A percentile compares a stretch with the other conserved stretches of the same genome.
phyloP scores from a whole-genome alignment of 2,329 filamentous ascomycete species.

The Xylariaceae sp. region DNA sequence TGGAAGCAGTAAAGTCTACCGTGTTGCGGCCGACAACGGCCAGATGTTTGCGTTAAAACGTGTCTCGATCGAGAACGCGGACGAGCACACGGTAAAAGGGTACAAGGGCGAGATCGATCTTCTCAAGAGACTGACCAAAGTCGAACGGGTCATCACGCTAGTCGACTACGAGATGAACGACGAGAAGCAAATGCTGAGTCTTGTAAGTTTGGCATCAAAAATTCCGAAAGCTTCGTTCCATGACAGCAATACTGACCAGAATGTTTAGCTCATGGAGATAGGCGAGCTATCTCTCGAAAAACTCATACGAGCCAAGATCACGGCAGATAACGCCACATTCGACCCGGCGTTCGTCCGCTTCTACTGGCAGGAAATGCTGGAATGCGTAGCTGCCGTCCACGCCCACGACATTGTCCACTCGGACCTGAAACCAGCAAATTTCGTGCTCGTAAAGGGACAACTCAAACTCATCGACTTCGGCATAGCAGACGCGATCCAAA shows the following conservation, averaged over 20 bases:
- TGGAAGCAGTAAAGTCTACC: slow-evolving; percentile 90
- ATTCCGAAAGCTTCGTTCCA: background rate
- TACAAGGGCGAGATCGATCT: slow-evolving; percentile 96
- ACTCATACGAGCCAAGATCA: slow-evolving; percentile 68
- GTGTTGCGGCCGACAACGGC: slow-evolving; percentile 94
- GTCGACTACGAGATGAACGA: slow-evolving; percentile 93
- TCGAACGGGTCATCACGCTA: slow-evolving; percentile 84
- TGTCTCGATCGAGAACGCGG: slow-evolving; percentile 83
- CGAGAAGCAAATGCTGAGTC: slow-evolving; percentile 79
- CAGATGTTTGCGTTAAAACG: slow-evolving; percentile 92
- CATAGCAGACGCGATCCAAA: slow-evolving; percentile 94
- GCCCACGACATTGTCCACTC: slow-evolving; percentile 90
- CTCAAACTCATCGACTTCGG: slow-evolving; percentile 98
- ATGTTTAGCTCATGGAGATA: slow-evolving; percentile 80
- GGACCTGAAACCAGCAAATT: slow-evolving; percentile 95
- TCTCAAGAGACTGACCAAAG: slow-evolving; percentile 70
- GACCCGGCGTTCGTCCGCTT: slow-evolving; percentile 91
- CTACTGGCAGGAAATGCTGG: slow-evolving; percentile 99
- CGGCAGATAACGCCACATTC: slow-evolving; percentile 66
- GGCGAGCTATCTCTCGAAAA: slow-evolving; percentile 90
- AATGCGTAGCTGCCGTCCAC: slow-evolving; percentile 87
- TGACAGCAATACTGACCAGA: slow-evolving; percentile 17
- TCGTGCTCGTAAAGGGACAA: slow-evolving; percentile 82
- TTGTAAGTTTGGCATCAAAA: slow-evolving; percentile 51
- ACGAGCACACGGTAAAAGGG: slow-evolving; percentile 74